Evolutionary conservation across 495 filamentous ascomycete species (phyloP).

Genomic region (Pseudoneurospora amorphoporcata): DNA sequence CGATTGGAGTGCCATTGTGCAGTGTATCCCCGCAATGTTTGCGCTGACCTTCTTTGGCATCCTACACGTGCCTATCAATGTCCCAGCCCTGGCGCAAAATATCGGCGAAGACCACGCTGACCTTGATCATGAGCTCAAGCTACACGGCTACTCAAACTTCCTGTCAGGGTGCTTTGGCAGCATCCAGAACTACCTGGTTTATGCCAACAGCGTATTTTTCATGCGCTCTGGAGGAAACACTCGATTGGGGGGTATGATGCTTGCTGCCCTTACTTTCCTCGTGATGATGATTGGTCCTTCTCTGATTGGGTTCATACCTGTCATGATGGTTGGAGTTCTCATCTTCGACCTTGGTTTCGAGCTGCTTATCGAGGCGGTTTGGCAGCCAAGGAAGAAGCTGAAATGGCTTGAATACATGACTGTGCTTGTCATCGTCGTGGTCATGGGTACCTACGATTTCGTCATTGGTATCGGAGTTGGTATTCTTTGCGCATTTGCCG

Average conservation of each 20-base stretch:
- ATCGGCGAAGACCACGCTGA: conserved; percentile 84
- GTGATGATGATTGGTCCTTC: conserved; percentile 76
- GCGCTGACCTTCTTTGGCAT: conserved; percentile 96
- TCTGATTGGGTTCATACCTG: conserved; percentile 86
- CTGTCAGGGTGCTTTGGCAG: conserved; percentile 77
- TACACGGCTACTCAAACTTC: conserved; percentile 88
- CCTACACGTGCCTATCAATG: conserved; percentile 95
- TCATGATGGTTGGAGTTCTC: conserved; percentile 90
- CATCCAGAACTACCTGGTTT: conserved; percentile 96
- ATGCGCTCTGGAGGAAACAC: conserved; percentile 83
- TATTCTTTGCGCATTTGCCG: conserved; percentile 83
- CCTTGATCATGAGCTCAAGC: conserved; percentile 82
- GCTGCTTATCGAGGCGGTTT: conserved; percentile 74
- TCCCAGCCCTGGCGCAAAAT: conserved; percentile 80
- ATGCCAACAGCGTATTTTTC: conserved; percentile 92
- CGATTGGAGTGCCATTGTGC: conserved; percentile 68
- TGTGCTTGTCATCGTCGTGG: conserved; percentile 82
- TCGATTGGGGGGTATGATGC: conserved; percentile 73
- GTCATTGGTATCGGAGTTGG: conserved; percentile 87
- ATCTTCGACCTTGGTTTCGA: conserved; percentile 94
- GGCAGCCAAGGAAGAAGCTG: conserved; percentile 78
- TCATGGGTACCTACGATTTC: conserved; percentile 96
- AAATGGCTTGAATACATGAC: conserved; percentile 82
- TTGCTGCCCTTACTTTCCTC: conserved; percentile 68
- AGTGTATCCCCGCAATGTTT: conserved; percentile 88